Evolutionary conservation across 139 green algal genomes (phyloP).

Genomic region (Yamagishiella unicocca): DNA sequence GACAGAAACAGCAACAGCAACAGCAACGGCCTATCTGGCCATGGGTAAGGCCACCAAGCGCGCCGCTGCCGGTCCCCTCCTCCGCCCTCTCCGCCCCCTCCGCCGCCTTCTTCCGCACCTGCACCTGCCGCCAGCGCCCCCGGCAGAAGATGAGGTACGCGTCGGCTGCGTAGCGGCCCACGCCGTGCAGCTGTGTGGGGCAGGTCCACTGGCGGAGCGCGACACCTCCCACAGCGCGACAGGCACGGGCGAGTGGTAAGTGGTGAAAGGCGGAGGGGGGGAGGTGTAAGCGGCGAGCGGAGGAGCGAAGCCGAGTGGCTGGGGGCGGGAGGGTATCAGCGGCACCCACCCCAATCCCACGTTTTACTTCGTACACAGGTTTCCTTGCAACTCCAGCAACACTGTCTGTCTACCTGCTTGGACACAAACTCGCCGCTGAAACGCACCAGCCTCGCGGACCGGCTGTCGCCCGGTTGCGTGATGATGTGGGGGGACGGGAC

Average conservation of each 20-base stretch:
- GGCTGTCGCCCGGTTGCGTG: conserved; percentile 63
- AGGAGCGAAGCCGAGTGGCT: not conserved
- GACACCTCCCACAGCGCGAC: too few species aligned
- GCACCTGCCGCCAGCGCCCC: conserved; percentile 69
- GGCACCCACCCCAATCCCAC: not conserved
- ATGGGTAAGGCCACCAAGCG: not conserved
- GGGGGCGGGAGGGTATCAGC: not conserved
- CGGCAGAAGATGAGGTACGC: conserved; percentile 94
- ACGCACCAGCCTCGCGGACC: conserved; percentile 74
- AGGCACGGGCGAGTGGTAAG: too few species aligned
- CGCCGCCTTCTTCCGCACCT: not conserved
- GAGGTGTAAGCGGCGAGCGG: not conserved
- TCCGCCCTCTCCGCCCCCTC: not conserved
- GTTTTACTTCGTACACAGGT: too few species aligned
- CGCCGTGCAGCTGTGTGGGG: conserved; percentile 83
- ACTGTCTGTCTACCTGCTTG: conserved; percentile 68
- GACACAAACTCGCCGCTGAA: conserved; percentile 88
- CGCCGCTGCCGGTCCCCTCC: not conserved
- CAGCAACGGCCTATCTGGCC: too few species aligned
- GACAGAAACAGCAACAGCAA: too few species aligned
- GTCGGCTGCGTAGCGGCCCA: conserved; percentile 91
- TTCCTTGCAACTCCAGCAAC: too few species aligned
- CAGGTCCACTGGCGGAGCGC: conserved; percentile 91
- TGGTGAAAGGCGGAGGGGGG: too few species aligned
- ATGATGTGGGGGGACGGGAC: not conserved